Conservation (phyloP, 1,284 basidiomycete species). For the Ceratobasidium sp. region DNA sequence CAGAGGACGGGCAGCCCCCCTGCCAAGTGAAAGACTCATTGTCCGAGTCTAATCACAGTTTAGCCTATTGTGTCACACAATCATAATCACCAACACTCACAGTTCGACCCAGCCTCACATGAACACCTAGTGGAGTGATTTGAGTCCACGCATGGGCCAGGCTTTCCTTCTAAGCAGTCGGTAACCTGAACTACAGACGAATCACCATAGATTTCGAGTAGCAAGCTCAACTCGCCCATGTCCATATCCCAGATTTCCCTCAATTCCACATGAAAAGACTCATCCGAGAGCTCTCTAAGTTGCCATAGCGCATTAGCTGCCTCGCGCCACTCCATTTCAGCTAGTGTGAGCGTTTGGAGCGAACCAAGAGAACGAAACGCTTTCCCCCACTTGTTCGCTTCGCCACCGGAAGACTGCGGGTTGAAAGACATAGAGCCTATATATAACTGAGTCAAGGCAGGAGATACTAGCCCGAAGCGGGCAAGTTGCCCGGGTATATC, state of each 20-base stretch:
- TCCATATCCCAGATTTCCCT: slow-evolving; percentile 1
- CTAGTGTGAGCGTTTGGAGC: not conserved
- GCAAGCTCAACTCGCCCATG: too few species aligned
- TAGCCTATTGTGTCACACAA: too few species aligned
- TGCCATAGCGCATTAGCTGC: not conserved
- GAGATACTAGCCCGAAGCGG: not conserved
- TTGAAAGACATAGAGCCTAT: not conserved
- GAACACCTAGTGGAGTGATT: not conserved
- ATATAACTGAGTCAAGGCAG: not conserved
- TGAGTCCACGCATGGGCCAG: not conserved
- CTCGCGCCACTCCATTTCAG: slow-evolving; percentile 15
- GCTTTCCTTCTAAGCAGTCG: not conserved
- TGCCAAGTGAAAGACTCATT: slow-evolving; percentile 14
- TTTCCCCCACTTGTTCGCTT: not conserved
- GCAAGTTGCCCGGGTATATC: not conserved
- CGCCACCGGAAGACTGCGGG: not conserved
- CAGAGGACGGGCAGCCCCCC: not conserved
- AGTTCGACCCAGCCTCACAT: not conserved
- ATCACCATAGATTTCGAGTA: not conserved
- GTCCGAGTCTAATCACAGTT: not conserved
- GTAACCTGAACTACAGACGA: not conserved
- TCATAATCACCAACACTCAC: too few species aligned
- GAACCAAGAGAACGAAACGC: not conserved
- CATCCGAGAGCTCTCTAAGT: not conserved
- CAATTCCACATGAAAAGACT: not conserved